Evolutionary conservation across 2,329 filamentous ascomycete genomes (phyloP).

Genomic region (Malbranchea zuffiana): DNA sequence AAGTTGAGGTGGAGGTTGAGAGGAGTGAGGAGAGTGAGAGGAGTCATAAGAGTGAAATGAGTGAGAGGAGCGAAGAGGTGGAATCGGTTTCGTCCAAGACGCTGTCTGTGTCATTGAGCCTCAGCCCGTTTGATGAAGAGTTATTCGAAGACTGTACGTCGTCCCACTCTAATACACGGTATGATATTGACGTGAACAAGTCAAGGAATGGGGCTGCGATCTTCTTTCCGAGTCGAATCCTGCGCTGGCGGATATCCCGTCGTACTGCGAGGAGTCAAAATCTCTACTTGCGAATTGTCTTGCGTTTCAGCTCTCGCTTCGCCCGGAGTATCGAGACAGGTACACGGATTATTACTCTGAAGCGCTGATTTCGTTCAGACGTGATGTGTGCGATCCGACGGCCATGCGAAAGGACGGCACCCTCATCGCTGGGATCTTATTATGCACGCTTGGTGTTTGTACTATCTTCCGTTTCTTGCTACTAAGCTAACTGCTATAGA

Average conservation of each 20-base stretch:
- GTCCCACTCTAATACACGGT: not conserved
- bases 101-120: slow-evolving; percentile 5
- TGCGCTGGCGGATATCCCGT: slow-evolving; percentile 8
- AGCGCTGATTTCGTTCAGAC: slow-evolving; percentile 10
- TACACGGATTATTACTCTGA: slow-evolving; percentile 11
- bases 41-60: too few relatives aligned
- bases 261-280: slow-evolving; percentile 10
- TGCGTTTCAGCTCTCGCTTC: slow-evolving; percentile 11
- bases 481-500: not conserved
- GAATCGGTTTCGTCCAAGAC: too few relatives aligned
- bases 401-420: slow-evolving; percentile 9
- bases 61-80: too few relatives aligned
- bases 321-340: slow-evolving; percentile 10
- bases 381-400: slow-evolving; percentile 9
- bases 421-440: slow-evolving; percentile 11
- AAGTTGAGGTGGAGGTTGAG: too few relatives aligned
- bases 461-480: not conserved
- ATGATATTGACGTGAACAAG: slow-evolving; percentile 1
- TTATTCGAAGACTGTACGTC: slow-evolving; percentile 13
- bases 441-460: slow-evolving; percentile 11
- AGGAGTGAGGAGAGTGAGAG: too few relatives aligned
- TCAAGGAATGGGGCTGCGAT: slow-evolving; percentile 12
- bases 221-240: slow-evolving; percentile 12
- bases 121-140: slow-evolving; percentile 10
- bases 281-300: slow-evolving; percentile 14